Conservation (phyloP, 257 asterid species). For the Ilex asprella region DNA sequence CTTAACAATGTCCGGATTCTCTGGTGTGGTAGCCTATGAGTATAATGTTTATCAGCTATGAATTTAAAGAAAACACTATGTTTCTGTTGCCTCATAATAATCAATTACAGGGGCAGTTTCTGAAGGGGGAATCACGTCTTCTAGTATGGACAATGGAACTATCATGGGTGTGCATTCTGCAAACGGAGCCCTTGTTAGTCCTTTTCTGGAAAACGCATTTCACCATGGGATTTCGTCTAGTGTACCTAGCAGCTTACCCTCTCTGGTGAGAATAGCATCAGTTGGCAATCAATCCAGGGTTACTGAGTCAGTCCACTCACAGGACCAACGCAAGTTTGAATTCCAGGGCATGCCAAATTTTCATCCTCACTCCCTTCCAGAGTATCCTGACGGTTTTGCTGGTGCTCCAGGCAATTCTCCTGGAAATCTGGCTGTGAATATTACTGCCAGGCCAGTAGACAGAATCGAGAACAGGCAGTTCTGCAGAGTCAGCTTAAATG, state of each 20-base stretch:
- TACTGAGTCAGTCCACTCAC: slow-evolving; percentile 47
- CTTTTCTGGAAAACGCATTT: slow-evolving; percentile 48
- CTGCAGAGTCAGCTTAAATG: slow-evolving; percentile 49
- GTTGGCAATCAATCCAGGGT: slow-evolving; percentile 36
- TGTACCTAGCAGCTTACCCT: slow-evolving; percentile 59
- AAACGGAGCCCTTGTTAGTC: slow-evolving; percentile 39
- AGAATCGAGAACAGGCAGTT: slow-evolving; percentile 58
- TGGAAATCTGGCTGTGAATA: slow-evolving; percentile 49
- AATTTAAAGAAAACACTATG: slow-evolving; percentile 5
- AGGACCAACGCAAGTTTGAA: slow-evolving; percentile 52
- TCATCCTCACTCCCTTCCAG: background rate
- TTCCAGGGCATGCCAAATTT: slow-evolving; percentile 46
- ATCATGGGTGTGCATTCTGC: slow-evolving; percentile 37
- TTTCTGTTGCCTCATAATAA: slow-evolving; percentile 13
- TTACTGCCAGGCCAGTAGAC: slow-evolving; percentile 37
- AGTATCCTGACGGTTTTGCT: slow-evolving; percentile 15
- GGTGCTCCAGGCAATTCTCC: slow-evolving; percentile 66
- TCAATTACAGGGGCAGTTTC: slow-evolving; percentile 47
- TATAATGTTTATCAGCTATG: slow-evolving; percentile 9
- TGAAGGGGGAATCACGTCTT: slow-evolving; percentile 35
- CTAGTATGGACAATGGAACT: slow-evolving; percentile 35
- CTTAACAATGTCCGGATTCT: slow-evolving; percentile 43
- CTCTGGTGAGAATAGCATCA: slow-evolving; percentile 46
- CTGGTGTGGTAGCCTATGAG: slow-evolving; percentile 47
- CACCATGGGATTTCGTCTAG: slow-evolving; percentile 55